Percentiles rank a stretch among this genome's conserved stretches.
Evolutionary conservation across 2,329 filamentous ascomycete genomes (phyloP).

Genomic region (Paecilomyces niveus): DNA sequence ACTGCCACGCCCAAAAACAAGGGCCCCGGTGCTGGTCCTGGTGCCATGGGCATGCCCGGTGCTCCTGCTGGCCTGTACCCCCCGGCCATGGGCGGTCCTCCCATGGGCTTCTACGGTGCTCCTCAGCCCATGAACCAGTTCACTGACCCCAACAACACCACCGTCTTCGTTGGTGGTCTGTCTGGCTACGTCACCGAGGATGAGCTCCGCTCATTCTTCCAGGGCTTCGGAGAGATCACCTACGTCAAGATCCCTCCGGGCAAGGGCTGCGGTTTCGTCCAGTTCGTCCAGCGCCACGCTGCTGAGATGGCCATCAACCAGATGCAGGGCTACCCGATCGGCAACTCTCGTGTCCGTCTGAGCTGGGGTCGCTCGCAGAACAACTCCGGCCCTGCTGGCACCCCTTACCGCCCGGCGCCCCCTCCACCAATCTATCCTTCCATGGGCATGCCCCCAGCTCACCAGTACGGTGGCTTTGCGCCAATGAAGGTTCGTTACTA

Average conservation of each 20-base stretch:
- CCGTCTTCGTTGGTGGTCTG: conserved; percentile 93
- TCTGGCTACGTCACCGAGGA: conserved; percentile 98
- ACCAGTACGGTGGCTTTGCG: conserved; percentile 57
- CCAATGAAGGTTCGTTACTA: conserved; percentile 55
- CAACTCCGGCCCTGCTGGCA: conserved; percentile 94
- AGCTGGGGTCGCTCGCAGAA: conserved; percentile 98
- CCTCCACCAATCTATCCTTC: conserved; percentile 66
- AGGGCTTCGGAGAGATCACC: conserved; percentile 98
- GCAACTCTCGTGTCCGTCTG: conserved; percentile 93
- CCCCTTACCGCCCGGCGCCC: conserved; percentile 91
- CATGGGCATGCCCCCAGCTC: conserved; percentile 60
- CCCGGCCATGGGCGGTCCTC: conserved; percentile 58
- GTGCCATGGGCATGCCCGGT: conserved; percentile 45
- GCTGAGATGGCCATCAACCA: conserved; percentile 99
- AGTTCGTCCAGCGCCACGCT: conserved; percentile 97
- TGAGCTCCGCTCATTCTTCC: conserved; percentile 99
- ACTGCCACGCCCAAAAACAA: conserved; percentile 95
- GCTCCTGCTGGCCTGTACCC: conserved; percentile 56
- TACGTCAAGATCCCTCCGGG: conserved; percentile 99
- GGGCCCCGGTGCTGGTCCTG: conserved; percentile 49
- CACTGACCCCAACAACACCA: conserved; percentile 99
- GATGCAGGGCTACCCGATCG: conserved; percentile 99
- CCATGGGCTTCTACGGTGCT: conserved; percentile 57
- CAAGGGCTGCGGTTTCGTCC: conserved; percentile 98
- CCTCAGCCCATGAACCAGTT: conserved; percentile 97